Evolutionary conservation across 1,284 basidiomycete genomes (phyloP).

Genomic region (Schizophyllum amplum): DNA sequence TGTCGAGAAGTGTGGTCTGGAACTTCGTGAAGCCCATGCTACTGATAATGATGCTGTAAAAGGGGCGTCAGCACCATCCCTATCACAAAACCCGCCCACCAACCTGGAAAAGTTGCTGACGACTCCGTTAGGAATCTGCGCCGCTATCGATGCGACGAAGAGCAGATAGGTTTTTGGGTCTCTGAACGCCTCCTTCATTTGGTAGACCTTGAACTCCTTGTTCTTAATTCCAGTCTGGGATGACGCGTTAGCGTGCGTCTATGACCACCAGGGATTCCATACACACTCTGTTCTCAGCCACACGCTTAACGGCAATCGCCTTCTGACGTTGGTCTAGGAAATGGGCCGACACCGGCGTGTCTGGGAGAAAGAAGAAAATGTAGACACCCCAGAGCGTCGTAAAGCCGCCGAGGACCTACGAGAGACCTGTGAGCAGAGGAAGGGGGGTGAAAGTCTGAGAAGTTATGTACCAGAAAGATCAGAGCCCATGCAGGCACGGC

Average conservation of each 20-base stretch:
- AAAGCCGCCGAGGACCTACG: slow-evolving; percentile 10
- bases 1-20: slow-evolving; percentile 13
- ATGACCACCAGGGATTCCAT: neutral
- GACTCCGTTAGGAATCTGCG: slow-evolving; percentile 23
- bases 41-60: slow-evolving; percentile 19
- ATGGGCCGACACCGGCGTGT: slow-evolving; percentile 18
- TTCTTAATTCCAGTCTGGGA: slow-evolving; percentile 20
- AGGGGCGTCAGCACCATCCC: slow-evolving; percentile 3
- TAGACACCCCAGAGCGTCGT: slow-evolving; percentile 13
- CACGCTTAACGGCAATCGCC: slow-evolving; percentile 24
- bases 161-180: slow-evolving; percentile 24
- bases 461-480: slow-evolving; percentile 11
- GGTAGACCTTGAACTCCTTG: slow-evolving; percentile 21
- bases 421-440: neutral
- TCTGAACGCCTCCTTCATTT: slow-evolving; percentile 18
- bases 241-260: neutral
- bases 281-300: slow-evolving; percentile 11
- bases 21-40: slow-evolving; percentile 12
- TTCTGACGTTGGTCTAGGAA: slow-evolving; percentile 22
- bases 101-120: slow-evolving; percentile 11
- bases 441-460: neutral
- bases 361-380: slow-evolving; percentile 20
- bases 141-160: slow-evolving; percentile 21
- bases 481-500: slow-evolving; percentile 13
- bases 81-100: slow-evolving; percentile 4